These are phyloP conservation scores for Podospora didyma DNA, from an alignment of 495 filamentous ascomycete genomes.

Conservation along the genomic window DNA sequence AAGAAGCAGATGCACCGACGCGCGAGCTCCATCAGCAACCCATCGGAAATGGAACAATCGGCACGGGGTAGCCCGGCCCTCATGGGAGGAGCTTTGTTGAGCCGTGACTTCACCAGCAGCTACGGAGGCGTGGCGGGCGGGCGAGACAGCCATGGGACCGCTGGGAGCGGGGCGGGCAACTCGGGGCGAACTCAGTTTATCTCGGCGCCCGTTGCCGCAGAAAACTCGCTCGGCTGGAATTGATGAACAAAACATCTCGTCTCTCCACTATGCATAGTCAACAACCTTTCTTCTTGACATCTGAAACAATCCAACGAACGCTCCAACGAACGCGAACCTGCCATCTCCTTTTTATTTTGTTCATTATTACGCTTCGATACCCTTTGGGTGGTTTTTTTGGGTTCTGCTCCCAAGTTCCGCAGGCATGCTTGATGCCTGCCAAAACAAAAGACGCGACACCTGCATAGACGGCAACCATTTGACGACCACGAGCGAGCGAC, in stretches of 20 bases:
- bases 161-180: slow-evolving; percentile 64
- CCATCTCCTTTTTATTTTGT: slow-evolving; percentile 10
- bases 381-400: slow-evolving; percentile 32
- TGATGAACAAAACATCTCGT: slow-evolving; percentile 44
- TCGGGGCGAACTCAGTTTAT: slow-evolving; percentile 69
- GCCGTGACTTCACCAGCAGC: slow-evolving; percentile 44
- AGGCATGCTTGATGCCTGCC: not conserved
- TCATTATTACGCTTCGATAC: slow-evolving; percentile 46
- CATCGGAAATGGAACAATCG: slow-evolving; percentile 50
- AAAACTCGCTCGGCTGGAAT: slow-evolving; percentile 98
- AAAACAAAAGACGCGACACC: not conserved
- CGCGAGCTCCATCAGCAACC: slow-evolving; percentile 59
- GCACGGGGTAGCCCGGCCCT: slow-evolving; percentile 56
- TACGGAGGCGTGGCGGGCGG: slow-evolving; percentile 45
- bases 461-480: slow-evolving; percentile 5
- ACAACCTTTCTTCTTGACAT: not conserved
- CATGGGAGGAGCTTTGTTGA: slow-evolving; percentile 49
- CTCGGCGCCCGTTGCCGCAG: slow-evolving; percentile 84
- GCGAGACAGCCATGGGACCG: slow-evolving; percentile 48
- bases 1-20: slow-evolving; percentile 77
- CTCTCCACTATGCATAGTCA: slow-evolving; percentile 6
- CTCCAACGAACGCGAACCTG: not conserved
- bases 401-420: not conserved
- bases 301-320: slow-evolving; percentile 6
- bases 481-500: not conserved